Conservation (phyloP, 768 basidiomycete species). For the Amanita jacksonii region DNA sequence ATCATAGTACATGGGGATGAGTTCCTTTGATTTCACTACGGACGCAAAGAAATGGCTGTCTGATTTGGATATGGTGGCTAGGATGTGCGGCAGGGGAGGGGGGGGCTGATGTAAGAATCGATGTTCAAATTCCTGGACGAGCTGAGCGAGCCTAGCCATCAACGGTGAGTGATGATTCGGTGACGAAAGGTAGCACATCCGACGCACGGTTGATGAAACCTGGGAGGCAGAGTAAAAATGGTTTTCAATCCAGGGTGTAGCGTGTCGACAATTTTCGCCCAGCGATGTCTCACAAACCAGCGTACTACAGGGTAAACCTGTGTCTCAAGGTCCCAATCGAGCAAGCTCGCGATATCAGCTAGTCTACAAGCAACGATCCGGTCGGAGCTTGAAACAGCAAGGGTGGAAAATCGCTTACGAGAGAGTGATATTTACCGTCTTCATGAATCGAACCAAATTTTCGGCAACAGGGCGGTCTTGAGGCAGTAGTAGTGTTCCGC, state of each 20-base stretch:
- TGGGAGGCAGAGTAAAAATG: conserved; percentile 66
- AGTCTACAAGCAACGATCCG: conserved; percentile 42
- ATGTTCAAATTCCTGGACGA: conserved; percentile 51
- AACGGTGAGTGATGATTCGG: conserved; percentile 5
- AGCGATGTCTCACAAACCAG: conserved; percentile 83
- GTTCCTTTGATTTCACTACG: conserved; percentile 60
- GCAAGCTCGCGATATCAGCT: conserved; percentile 66
- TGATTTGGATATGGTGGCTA: conserved; percentile 54
- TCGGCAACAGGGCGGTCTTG: conserved; percentile 64
- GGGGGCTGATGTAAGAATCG: conserved; percentile 51
- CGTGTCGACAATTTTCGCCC: conserved; percentile 83
- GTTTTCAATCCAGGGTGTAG: conserved; percentile 75
- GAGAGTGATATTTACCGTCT: conserved; percentile 62
- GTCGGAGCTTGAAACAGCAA: background rate
- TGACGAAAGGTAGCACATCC: conserved; percentile 8
- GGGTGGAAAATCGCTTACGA: conserved; percentile 38
- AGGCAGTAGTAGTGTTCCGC: conserved; percentile 46
- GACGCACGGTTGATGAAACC: conserved; percentile 52
- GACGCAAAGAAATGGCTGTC: conserved; percentile 76
- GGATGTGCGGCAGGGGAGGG: conserved; percentile 63
- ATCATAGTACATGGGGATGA: conserved; percentile 63
- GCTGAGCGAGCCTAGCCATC: conserved; percentile 35
- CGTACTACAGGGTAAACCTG: conserved; percentile 88
- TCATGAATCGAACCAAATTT: conserved; percentile 66
- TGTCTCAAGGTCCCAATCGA: conserved; percentile 76